Evolutionary conservation across 805 yeast genomes (phyloP).

Genomic region (Candida orba): DNA sequence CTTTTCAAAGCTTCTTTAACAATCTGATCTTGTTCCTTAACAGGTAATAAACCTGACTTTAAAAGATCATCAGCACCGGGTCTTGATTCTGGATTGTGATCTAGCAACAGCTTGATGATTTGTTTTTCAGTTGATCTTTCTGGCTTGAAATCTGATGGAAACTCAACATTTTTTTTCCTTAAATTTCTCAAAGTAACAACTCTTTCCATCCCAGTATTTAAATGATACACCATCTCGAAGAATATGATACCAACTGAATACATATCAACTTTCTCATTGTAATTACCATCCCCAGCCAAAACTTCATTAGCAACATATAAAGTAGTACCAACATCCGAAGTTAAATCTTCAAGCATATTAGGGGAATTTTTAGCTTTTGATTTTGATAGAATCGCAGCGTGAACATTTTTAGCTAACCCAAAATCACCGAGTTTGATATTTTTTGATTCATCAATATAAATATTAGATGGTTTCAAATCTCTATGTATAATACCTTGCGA

Average conservation of each 20-base stretch:
- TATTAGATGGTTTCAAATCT: slow-evolving; percentile 91
- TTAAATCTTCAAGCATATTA: slow-evolving; percentile 56
- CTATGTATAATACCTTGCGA: slow-evolving; percentile 92
- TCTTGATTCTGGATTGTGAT: slow-evolving; percentile 71
- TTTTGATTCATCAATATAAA: slow-evolving; percentile 84
- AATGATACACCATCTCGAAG: slow-evolving; percentile 85
- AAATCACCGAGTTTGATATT: slow-evolving; percentile 95
- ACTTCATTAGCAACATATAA: slow-evolving; percentile 91
- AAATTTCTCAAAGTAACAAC: slow-evolving; percentile 61
- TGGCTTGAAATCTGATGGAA: slow-evolving; percentile 63
- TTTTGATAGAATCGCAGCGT: slow-evolving; percentile 32
- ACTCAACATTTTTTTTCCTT: slow-evolving; percentile 50
- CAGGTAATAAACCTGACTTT: slow-evolving; percentile 78
- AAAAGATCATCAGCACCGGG: slow-evolving; percentile 75
- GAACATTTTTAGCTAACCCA: slow-evolving; percentile 91
- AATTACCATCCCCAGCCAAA: slow-evolving; percentile 60
- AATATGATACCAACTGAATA: slow-evolving; percentile 91
- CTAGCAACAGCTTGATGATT: slow-evolving; percentile 59
- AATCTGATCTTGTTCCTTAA: slow-evolving; percentile 82
- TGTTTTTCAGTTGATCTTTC: slow-evolving; percentile 52
- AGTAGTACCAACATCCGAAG: slow-evolving; percentile 92
- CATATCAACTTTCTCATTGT: slow-evolving; percentile 92
- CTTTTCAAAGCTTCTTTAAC: slow-evolving; percentile 83
- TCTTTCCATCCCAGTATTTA: slow-evolving; percentile 93
- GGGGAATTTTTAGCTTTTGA: slow-evolving; percentile 22